phyloP scores from a whole-genome alignment of 140 eudicot genomes.

The Flaveria floridana region DNA sequence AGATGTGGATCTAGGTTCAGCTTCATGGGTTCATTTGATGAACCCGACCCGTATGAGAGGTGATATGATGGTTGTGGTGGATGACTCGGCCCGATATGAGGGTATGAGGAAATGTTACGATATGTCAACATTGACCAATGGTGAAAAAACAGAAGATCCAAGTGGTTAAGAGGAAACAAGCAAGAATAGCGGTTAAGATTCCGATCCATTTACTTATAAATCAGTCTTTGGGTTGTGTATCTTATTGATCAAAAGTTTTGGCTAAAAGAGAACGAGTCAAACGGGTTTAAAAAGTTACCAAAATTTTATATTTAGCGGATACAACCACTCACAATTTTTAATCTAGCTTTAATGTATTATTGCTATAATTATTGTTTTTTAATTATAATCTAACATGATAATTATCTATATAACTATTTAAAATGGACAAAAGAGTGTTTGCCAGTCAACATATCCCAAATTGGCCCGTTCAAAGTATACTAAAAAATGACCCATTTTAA shows the following conservation, averaged over 20 bases:
- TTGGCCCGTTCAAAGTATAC: neutral
- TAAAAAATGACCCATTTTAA: neutral
- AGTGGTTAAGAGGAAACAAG: too few relatives aligned
- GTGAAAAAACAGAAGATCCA: too few relatives aligned
- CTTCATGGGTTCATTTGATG: too few relatives aligned
- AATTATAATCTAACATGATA: neutral
- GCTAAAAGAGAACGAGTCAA: too few relatives aligned
- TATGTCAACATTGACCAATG: too few relatives aligned
- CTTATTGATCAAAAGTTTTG: neutral
- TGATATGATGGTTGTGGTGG: too few relatives aligned
- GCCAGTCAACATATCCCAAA: neutral
- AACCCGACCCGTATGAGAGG: too few relatives aligned
- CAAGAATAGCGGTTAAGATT: neutral
- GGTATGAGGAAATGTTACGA: too few relatives aligned
- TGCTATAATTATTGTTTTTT: neutral
- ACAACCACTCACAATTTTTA: neutral
- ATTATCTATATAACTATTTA: neutral
- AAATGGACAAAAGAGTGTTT: neutral
- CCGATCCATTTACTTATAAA: neutral
- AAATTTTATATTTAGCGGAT: neutral
- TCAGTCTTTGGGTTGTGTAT: neutral
- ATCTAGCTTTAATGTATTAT: neutral
- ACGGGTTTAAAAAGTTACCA: neutral
- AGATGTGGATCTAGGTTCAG: too few relatives aligned
- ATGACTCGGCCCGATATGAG: too few relatives aligned